Conservation (phyloP, 1,139 yeast species). For the Geotrichum cucujoidarum region DNA sequence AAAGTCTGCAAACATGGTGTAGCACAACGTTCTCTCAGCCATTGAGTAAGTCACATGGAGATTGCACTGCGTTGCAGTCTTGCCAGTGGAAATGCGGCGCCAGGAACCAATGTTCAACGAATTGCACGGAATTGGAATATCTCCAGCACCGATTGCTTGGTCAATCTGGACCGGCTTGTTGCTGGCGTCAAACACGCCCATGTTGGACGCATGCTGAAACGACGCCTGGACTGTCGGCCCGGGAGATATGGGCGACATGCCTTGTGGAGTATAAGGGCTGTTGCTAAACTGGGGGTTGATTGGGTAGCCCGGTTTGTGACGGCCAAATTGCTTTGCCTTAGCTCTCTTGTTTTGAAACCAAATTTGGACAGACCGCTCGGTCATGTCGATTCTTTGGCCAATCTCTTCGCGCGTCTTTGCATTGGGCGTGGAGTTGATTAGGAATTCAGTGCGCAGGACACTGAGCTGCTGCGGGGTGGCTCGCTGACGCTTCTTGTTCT, state of each 20-base stretch:
- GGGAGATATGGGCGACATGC: constrained; percentile 13
- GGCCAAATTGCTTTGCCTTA: constrained; percentile 51
- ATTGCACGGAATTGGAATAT: constrained; percentile 26
- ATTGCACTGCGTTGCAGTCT: constrained; percentile 24
- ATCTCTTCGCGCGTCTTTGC: constrained; percentile 57
- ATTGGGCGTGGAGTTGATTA: constrained; percentile 52
- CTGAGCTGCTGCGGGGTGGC: constrained; percentile 84
- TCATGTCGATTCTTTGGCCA: constrained; percentile 74
- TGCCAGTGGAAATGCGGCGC: constrained; percentile 27
- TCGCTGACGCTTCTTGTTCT: constrained; percentile 40
- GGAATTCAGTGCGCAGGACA: constrained; percentile 64
- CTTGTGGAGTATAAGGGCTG: constrained; percentile 27
- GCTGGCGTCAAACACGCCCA: neutral
- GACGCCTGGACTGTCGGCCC: neutral
- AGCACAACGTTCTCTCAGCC: constrained; percentile 25
- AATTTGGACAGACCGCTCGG: constrained; percentile 85
- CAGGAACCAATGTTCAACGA: constrained; percentile 34
- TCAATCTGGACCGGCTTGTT: neutral
- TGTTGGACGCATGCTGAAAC: neutral
- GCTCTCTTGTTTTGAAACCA: constrained; percentile 96
- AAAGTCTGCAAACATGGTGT: constrained; percentile 29
- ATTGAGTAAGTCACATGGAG: constrained; percentile 28
- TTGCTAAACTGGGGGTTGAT: constrained; percentile 25
- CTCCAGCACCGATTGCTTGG: constrained; percentile 6
- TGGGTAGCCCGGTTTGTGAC: constrained; percentile 18